Base-by-base conservation (phyloP, 805 yeast species). In the Metschnikowia matae region DNA sequence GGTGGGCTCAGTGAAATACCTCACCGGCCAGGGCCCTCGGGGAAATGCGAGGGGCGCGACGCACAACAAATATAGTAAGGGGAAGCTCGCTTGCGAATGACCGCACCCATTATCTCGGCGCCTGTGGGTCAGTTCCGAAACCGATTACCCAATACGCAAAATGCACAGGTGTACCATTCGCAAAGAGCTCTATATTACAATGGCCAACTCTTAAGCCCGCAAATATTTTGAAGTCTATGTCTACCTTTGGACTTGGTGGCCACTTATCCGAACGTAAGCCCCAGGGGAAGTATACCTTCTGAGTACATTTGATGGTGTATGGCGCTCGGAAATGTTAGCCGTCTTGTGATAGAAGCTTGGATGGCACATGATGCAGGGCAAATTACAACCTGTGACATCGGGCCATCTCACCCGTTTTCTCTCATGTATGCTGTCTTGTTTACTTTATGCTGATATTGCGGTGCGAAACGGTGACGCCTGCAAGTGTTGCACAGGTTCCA, bases 61-160 rank as follows among this genome's bases (percentile, higher is more conserved):
- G 41, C 41, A 39, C 41, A 39, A 39, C 31, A 39, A 39, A 39
- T 21, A 39, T 39, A 39, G 41, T 39, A 39, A 39, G 41, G 41
- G 41, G 41, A 39, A 23, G 32, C 41, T 39, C 41, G 41, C 41
- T 39, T 39, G 32, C 41, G 23, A 23, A 39, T 23, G 31, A 39
- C 41, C 41, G 41, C 41, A 39, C 18, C 31, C 14, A 23, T 39
- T 39, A 14, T 39, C 41, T 39, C 41, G 41, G 41, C 32, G 17
- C 26, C 18, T 7, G 14, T 23, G 31, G 41, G 41, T 17, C 41
- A 23, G n/a, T 17, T 39, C 41, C 41, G 29, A 39, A 14, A n/a
- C 17, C 20, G 41, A 39, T 14, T 8, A 15, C 32, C 41, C 20
- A 21, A 21, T 21, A 8, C 32, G 41, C 41, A 23, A 39, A 37